Base-by-base conservation (phyloP, 2,329 filamentous ascomycete genomes). In the Monosporascus sp. region DNA sequence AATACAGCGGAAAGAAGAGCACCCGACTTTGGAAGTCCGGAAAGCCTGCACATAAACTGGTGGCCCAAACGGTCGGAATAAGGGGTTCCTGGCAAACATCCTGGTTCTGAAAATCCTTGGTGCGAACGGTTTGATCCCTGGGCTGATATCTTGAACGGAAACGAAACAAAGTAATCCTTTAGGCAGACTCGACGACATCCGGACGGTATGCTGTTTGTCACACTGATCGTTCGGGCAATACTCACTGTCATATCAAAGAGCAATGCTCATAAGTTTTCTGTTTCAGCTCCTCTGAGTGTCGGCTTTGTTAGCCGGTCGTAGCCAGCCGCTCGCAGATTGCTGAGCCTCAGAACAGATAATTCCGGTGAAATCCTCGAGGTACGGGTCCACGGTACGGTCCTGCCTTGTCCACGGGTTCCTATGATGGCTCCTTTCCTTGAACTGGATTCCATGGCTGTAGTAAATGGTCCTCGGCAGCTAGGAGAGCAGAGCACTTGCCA, bases 181-280 rank as follows among this genome's bases (percentile, higher is more conserved):
- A 14, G 20, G 39, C 4, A 43, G 49, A 38, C 43, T 55, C 45
- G 45, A 48, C 25, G 52, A 53, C 55, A 52, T 58, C 58, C 52
- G 53, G 43, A 25, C 43, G 52, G 55, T 31, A 52, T 58, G 52
- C 57, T 63, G 63, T 48, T 57, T 57, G 60, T 64, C 61, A 66
- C 59, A 53, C 46, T 39, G 49, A 59, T 57, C 53, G 55, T 44
- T 57, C 60, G 69, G 70, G 67, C 65, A 58, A 72, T 72, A 74
- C 72, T 74, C 56, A 74, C 72, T 58, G 55, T 46, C 48, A 6
- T 38, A 14, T 47, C 48, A 15, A 45, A 46, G 49, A 50, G 18
- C 20, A 20, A 48, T 14, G 55, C 41, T 55, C 48, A 53, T 54
- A 51, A 46, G 18, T 65, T 49, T 61, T 64, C 57, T 62, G 66